Base-by-base conservation (phyloP, 352 stramenopile genomes). In the Blastocystis sp. region DNA sequence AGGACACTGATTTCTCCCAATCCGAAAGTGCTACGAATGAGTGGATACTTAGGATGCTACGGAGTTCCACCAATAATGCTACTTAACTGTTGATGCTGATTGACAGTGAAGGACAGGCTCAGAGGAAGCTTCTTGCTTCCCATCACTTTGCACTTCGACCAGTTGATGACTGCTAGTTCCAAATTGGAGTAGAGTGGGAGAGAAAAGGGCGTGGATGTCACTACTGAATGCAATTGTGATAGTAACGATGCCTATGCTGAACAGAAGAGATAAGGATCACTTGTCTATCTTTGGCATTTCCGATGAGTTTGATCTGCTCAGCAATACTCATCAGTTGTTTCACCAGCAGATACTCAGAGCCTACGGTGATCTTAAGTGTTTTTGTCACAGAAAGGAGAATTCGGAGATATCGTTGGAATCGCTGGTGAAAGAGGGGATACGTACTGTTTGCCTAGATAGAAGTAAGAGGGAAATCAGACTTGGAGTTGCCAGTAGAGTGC, bases 61-160 rank as follows among this genome's bases (percentile, higher is more conserved):
- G 29, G 13, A n/a, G 87, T 89, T 26, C 54, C 68, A 18, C 68
- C 68, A 11, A 79, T 23, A 41, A 79, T 89, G 8, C 20, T 56
- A 23, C 45, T 79, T 56, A 79, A 62, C 39, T 90, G 50, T 37
- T 90, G 91, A 68, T 94, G 92, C 54, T 94, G 90, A 63, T 95
- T 95, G 8, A 92, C 91, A 34, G 94, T 90, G 11, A 98, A 93
- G 29, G 94, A 93, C 15, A 98, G 91, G 76, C 94, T 94, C 0
- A 98, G 92, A 8, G 95, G 95, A 3, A 94, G 92, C 90, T 98
- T 97, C 90, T 97, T 97, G 20, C 92, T 96, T 87, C 95, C 94
- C 95, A 98, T 98, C 45, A 97, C 94, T 15, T 93, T 92, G 88
- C 94, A 97, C 75, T 94, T 94, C 2, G 94, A 91, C 4, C 94